phyloP scores from a whole-genome alignment of 768 basidiomycete species.

The Boletales sp. region DNA sequence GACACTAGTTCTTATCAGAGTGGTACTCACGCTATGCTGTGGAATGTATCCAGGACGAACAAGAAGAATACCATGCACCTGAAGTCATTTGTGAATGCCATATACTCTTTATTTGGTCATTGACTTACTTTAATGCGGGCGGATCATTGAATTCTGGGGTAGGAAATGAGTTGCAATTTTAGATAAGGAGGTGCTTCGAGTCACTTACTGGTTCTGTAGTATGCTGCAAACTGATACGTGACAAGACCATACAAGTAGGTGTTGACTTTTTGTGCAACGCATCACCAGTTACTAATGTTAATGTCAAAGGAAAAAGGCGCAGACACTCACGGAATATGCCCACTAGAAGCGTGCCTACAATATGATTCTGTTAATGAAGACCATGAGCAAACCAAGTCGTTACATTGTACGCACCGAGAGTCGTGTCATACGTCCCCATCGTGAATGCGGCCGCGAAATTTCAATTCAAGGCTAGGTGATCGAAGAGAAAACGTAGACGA shows the following conservation, averaged over 20 bases:
- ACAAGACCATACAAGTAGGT: constrained; percentile 38
- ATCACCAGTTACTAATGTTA: too few species aligned
- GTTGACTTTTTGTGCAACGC: constrained; percentile 3
- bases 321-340: constrained; percentile 11
- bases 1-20: not conserved
- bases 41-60: constrained; percentile 10
- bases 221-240: constrained; percentile 38
- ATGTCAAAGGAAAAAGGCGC: not conserved
- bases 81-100: not conserved
- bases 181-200: not conserved
- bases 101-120: not conserved
- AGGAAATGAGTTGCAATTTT: not conserved
- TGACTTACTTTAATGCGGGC: constrained; percentile 1
- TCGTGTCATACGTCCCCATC: not conserved
- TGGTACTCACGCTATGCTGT: constrained; percentile 7
- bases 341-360: constrained; percentile 9
- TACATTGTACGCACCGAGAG: not conserved
- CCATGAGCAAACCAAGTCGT: too few species aligned
- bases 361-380: not conserved
- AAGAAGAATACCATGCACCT: constrained; percentile 11
- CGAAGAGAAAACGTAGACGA: too few species aligned
- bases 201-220: constrained; percentile 23
- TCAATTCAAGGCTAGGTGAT: too few species aligned
- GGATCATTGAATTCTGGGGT: constrained; percentile 9
- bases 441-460: too few species aligned